Base-by-base conservation (phyloP, 257 asterid species). In the Gentiana dahurica region DNA sequence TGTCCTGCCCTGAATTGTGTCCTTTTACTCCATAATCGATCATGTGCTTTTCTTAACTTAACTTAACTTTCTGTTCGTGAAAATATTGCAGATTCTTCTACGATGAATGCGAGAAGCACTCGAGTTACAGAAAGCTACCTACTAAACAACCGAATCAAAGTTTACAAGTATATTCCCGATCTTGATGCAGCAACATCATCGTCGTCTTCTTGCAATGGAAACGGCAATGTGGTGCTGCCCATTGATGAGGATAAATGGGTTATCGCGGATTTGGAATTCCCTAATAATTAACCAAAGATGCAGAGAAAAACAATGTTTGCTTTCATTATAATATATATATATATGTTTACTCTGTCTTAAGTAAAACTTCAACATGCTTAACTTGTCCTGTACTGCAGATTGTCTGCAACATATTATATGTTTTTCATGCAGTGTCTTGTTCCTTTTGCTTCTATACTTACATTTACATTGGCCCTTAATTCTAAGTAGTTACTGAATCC, bases 241-340 rank as follows among this genome's bases (percentile, higher is more conserved):
- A 61, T 81, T 59, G 55, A 60, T 12, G 80, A 75, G 38, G 67
- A 61, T 38, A 68, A 60, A 70, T 81, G 82, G 84, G 73, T 60
- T 4, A 43, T 51, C 36, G 77, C 61, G 52, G 65, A 65, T 65
- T 64, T 81, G 68, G 78, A 75, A 47, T 81, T 77, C 58, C 76
- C 71, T 5, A 8, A 50, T 10, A 65, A 32, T 24, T 24, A 24
- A 24, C 24, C 24, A 63, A 65, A 15, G 54, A 44, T 50, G 33
- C 64, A 46, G 54, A 24, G 24, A 24, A 24, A 65, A 51, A 38
- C 43, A 48, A 8, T 47, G 36, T 35, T 54, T 54, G 32, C 39
- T 8, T 32, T 35, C 32, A 36, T 36, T 2, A 24, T 3, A 12
- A 32, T 13, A 36, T 36, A 9, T 15, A 15, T 15, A 15, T 15